Percentiles rank a stretch among this genome's conserved stretches.
These are phyloP conservation scores for Pleurotus pulmonarius DNA, from an alignment of 768 basidiomycete species.

Conservation along the genomic window DNA sequence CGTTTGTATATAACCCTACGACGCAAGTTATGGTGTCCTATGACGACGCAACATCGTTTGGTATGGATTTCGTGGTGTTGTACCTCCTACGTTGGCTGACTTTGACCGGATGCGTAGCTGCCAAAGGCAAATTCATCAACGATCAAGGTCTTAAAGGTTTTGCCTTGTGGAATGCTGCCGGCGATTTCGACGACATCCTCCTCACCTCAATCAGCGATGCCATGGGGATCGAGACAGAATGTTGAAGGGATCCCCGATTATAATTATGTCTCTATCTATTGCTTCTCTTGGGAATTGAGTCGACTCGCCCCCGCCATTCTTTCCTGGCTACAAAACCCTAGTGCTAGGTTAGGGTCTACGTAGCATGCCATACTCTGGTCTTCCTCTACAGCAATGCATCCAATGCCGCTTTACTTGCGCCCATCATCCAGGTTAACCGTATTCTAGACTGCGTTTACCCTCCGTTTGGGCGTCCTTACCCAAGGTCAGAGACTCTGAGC, in stretches of 20 bases:
- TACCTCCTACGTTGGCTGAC: not conserved
- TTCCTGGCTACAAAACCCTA: too few species aligned
- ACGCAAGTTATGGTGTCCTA: constrained; percentile 46
- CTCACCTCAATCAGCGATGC: constrained; percentile 32
- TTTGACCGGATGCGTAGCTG: constrained; percentile 27
- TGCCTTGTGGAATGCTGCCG: constrained; percentile 70
- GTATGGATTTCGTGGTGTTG: not conserved
- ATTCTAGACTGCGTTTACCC: too few species aligned
- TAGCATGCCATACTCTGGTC: too few species aligned
- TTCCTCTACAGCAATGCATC: too few species aligned
- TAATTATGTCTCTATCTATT: not conserved
- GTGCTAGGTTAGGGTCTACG: too few species aligned
- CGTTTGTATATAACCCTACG: constrained; percentile 40
- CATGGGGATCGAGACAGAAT: constrained; percentile 10
- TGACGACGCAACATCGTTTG: constrained; percentile 27
- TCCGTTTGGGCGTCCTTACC: too few species aligned
- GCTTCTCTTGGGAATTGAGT: not conserved
- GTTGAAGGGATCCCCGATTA: not conserved
- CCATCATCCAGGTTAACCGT: too few species aligned
- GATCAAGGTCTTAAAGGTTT: constrained; percentile 53
- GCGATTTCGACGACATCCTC: constrained; percentile 50
- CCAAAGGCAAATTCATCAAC: constrained; percentile 59
- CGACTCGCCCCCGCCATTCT: not conserved
- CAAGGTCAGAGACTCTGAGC: too few species aligned
- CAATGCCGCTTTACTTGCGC: too few species aligned